phyloP scores from a whole-genome alignment of 257 asterid genomes.

The Handroanthus guayacan region DNA sequence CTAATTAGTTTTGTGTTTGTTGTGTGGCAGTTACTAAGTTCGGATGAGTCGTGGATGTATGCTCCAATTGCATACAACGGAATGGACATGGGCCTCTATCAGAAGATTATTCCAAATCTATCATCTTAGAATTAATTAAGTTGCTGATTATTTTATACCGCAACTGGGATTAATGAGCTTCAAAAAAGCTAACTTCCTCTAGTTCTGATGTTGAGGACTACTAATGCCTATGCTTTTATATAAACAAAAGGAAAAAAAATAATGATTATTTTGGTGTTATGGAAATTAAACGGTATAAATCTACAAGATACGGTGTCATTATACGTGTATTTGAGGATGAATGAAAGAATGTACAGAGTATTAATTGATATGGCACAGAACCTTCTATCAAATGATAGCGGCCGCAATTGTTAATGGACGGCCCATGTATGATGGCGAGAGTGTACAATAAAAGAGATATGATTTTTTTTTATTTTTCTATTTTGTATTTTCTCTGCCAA shows the following conservation, averaged over 20 bases:
- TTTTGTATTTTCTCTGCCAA: not conserved
- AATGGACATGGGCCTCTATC: slow-evolving; percentile 71
- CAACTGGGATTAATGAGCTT: too few species aligned
- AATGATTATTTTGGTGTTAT: too few species aligned
- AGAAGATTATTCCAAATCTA: slow-evolving; percentile 54
- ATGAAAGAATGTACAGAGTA: too few species aligned
- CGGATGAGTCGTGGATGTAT: slow-evolving; percentile 94
- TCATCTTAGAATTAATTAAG: not conserved
- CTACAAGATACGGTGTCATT: not conserved
- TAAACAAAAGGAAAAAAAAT: not conserved
- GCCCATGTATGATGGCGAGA: not conserved
- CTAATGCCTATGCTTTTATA: slow-evolving; percentile 37
- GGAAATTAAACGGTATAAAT: too few species aligned
- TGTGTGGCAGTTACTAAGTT: slow-evolving; percentile 72
- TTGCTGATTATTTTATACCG: slow-evolving; percentile 33
- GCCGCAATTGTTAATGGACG: not conserved
- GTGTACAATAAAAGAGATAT: too few species aligned
- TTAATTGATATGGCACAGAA: too few species aligned
- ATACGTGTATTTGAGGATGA: too few species aligned
- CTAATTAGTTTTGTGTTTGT: not conserved
- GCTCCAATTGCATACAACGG: slow-evolving; percentile 94
- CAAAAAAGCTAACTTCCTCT: too few species aligned
- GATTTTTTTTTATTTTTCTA: not conserved
- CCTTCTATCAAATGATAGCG: not conserved
- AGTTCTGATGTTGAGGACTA: slow-evolving; percentile 32